Evolutionary conservation across 1,284 basidiomycete genomes (phyloP), one percentile per base, ranked within the genome.

Genomic region (Ganoderma multipileum): DNA sequence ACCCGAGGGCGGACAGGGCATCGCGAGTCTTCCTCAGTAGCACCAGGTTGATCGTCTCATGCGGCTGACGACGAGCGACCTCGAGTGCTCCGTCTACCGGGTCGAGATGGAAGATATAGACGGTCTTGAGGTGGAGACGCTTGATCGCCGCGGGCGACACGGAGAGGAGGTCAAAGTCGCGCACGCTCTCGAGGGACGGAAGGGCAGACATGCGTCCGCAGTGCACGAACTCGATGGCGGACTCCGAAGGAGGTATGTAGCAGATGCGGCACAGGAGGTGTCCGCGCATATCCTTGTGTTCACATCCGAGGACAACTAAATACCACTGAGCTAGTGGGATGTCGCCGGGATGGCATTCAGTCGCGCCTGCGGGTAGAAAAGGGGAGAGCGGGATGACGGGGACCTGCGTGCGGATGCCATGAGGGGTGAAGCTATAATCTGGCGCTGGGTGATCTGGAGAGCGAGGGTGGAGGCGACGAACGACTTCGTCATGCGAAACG

Each of bases 401-500:
- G 33, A 58, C 20, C 55, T 58, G 55, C 33, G 36, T 58, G 2
- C 36, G 55, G 11, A 58, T 58, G 12, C 55, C 55, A 20, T 58
- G 55, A 0, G 33, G 55, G 2, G 55, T 38, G 55, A 38, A 58
- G 18, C 3, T 38, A 18, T 58, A 58, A 8, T 58, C 33, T 12
- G 33, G 36, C 20, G 30, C 30, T 6, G 33, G 30, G 11, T n/a
- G 55, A 23, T 23, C 18, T 6, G 55, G 16, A 20, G 14, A 33
- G 28, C 26, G 52, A 33, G 18, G 55, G 20, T 38, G 55, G 30
- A 58, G 55, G 4, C 55, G 55, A 12, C 30, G 30, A 16, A 38
- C 16, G 55, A 58, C 55, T 20, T 58, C 55, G 30, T 58, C 36
- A 58, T 58, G 55, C n/a, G 55, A 38, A 33, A 58, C 18, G 2